Base-by-base conservation (phyloP, 805 yeast genomes). In the Torulaspora microellipsoides region DNA sequence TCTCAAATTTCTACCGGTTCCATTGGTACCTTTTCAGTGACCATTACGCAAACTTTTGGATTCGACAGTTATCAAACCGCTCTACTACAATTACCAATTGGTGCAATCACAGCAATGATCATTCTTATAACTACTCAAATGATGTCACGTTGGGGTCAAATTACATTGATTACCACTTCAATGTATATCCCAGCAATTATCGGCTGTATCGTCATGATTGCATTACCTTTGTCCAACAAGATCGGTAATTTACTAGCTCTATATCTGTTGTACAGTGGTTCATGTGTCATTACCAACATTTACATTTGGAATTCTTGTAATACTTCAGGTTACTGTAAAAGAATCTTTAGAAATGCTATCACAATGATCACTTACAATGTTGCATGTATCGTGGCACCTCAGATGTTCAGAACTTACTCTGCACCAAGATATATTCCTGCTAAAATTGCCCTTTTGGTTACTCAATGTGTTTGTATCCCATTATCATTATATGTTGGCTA, bases 321-420 rank as follows among this genome's bases (percentile, higher is more conserved):
- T 51, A 78, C 82, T 8, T 77, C 84, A 0, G 84, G 85, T 1
- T 75, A 77, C 43, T 77, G 82, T 5, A 80, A 80, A 54, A 71
- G 79, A 48, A 61, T 77, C 20, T 71, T 72, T 27, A 64, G 82
- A 47, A 78, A 77, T 52, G 77, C 75, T 4, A 53, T 73, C 17
- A 77, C 80, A 0, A 73, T 79, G 79, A 66, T 78, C 41, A 76
- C 73, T n/a, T 79, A 78, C 54, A 77, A 80, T 9, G 60, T 78
- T 17, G 78, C 81, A 7, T 73, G 81, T 52, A 63, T 83, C 46
- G 67, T 79, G 38, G 86, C 85, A 0, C 85, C 88, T 2, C 84
- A 80, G 53, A 64, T 79, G 53, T 80, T 81, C 62, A 72, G 76
- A 49, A 68, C 68, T 0, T 51, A 66, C 13, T 70, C 76, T 43